Conservation (phyloP, 176 grass and related monocot species). For the Cenchrus purpureus region DNA sequence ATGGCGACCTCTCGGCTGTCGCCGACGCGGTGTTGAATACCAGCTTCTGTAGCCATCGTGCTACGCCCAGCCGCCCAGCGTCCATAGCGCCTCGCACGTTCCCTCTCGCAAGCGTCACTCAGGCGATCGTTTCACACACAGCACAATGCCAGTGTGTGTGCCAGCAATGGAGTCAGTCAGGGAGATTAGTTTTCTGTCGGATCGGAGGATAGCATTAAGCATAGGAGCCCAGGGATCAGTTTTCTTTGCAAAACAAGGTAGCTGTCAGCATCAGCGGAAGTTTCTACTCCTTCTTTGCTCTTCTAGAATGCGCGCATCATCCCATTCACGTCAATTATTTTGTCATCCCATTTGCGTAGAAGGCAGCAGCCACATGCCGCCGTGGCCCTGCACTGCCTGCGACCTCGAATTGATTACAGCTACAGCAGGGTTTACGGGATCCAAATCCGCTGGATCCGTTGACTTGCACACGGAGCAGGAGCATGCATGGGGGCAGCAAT, state of each 20-base stretch:
- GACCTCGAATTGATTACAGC: not conserved
- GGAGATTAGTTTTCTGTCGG: not conserved
- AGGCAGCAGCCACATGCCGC: not conserved
- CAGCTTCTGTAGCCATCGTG: slow-evolving; percentile 16
- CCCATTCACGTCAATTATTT: not conserved
- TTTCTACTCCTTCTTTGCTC: not conserved
- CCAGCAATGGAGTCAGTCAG: not conserved
- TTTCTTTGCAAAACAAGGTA: not conserved
- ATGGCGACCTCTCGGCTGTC: slow-evolving; percentile 5
- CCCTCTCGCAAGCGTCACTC: not conserved
- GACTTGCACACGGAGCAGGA: not conserved
- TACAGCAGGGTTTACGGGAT: not conserved
- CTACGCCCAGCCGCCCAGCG: not conserved
- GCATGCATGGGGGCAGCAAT: too few species aligned
- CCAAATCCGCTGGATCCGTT: not conserved
- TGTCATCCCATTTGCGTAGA: not conserved
- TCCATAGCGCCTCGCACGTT: slow-evolving; percentile 16
- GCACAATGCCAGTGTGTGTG: slow-evolving; percentile 4
- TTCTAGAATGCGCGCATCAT: slow-evolving; percentile 23
- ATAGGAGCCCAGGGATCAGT: not conserved
- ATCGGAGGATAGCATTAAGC: not conserved
- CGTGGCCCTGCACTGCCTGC: not conserved
- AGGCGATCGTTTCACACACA: not conserved
- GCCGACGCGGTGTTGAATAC: slow-evolving; percentile 28
- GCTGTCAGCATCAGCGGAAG: not conserved